Base-by-base conservation (phyloP, 228 moss, liverwort and hornwort genomes). In the Sphagnum fallax region DNA sequence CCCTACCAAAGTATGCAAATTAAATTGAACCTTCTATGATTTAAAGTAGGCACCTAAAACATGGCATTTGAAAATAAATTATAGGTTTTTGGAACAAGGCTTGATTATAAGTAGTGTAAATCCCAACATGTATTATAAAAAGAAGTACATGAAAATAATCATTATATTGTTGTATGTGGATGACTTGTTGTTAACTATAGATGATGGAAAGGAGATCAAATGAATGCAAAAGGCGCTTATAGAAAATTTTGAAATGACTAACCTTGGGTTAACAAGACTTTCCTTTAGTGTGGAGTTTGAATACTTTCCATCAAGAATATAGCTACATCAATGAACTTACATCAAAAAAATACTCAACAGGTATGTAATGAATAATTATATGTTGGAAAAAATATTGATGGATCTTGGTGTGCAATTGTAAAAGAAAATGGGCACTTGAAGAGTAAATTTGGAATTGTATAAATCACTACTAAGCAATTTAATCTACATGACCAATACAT, bases 1-100 rank as follows among this genome's bases (percentile, higher is more conserved):
- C 61, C 32, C 58, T 6, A 60, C 47, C 32, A 61, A 60, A 49
- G 70, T 68, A 16, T 53, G 50, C 50, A 68, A 68, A 57, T 18
- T 68, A 6, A 32, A 51, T 15, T 6, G 4, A 53, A 10, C 51
- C 52, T 15, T 68, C 11, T 68, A 68, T 58, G 55, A 5, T 9
- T 16, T 68, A 57, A 57, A 52, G 18, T 52, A 68, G 18, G 18
- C n/a, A 5, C n/a, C 14, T 0, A 66, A 51, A 49, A 49, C 5
- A 13, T 66, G 49, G 66, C 9, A 66, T 8, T 49, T 4, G 5
- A 48, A 4, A 0, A 66, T 66, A 5, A 47, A 70, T 51, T 60
- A 8, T 4, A 62, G 61, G 32, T 51, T 70, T 4, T 6, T 62
- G 4, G 49, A 48, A 16, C 16, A 60, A n/a, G 59, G 59, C 6